A percentile compares a stretch with the other conserved stretches of the same genome.
These are phyloP conservation scores for Sporothrix inflata DNA, from an alignment of 2,329 filamentous ascomycete species.

Conservation along the genomic window DNA sequence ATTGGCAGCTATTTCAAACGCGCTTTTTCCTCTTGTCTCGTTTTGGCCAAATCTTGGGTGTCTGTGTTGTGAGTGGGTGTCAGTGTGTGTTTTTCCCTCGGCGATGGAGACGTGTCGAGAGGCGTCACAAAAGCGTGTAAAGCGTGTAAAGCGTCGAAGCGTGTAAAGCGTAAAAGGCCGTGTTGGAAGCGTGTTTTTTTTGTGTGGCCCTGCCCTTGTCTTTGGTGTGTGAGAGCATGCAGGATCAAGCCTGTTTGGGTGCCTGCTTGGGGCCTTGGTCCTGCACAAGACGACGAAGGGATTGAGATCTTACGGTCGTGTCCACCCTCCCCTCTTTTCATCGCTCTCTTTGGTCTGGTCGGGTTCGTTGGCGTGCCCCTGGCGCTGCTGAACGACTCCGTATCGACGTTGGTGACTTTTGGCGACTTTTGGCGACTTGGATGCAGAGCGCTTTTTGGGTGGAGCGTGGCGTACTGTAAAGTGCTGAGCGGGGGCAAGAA, in stretches of 20 bases:
- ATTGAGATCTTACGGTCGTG: slow-evolving; percentile 14
- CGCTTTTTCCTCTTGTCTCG: slow-evolving; percentile 22
- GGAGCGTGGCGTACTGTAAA: slow-evolving; percentile 11
- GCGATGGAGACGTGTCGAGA: slow-evolving; percentile 20
- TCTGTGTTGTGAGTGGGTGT: neutral
- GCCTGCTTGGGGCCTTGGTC: neutral
- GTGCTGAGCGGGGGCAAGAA: neutral
- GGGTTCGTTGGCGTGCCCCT: slow-evolving; percentile 5
- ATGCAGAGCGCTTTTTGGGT: neutral
- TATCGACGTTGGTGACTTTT: neutral
- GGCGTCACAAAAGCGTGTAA: slow-evolving; percentile 15
- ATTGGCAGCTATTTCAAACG: slow-evolving; percentile 29
- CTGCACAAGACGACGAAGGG: slow-evolving; percentile 8
- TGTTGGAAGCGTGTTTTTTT: slow-evolving; percentile 17
- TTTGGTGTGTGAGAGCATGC: slow-evolving; percentile 17
- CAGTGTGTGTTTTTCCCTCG: slow-evolving; percentile 2
- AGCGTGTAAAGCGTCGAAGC: neutral
- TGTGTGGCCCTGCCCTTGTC: neutral
- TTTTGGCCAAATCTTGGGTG: slow-evolving; percentile 15
- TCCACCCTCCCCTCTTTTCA: slow-evolving; percentile 18
- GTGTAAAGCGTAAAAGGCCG: slow-evolving; percentile 17
- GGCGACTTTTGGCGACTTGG: neutral
- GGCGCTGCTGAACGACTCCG: slow-evolving; percentile 17
- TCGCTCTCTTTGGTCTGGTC: slow-evolving; percentile 16
- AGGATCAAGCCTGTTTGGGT: slow-evolving; percentile 25